These are phyloP conservation scores for Macadamia integrifolia DNA, from an alignment of 164 flowering plant species.

Conservation along the genomic window DNA sequence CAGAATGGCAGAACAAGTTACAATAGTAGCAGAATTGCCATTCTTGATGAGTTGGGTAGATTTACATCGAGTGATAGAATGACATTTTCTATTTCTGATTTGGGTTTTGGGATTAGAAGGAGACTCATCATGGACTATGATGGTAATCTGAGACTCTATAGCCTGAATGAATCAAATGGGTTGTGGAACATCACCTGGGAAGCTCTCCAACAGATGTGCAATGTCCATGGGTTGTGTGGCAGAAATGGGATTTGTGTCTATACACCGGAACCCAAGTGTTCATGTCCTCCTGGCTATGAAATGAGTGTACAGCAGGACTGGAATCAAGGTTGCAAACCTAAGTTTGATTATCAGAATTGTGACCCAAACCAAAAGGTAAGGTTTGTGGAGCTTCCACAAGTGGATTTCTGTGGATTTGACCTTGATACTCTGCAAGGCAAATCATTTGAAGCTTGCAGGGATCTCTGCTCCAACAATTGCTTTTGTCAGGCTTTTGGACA, in stretches of 20 bases:
- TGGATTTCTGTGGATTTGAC: not conserved
- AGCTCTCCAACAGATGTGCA: not conserved
- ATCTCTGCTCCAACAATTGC: not conserved
- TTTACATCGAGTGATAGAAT: slow-evolving; percentile 21
- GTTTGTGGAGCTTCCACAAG: slow-evolving; percentile 9
- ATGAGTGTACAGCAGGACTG: slow-evolving; percentile 6
- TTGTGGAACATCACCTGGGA: slow-evolving; percentile 8
- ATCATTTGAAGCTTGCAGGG: not conserved
- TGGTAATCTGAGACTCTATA: not conserved
- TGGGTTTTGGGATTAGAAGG: slow-evolving; percentile 5
- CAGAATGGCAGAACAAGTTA: slow-evolving; percentile 9
- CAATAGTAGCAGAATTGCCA: slow-evolving; percentile 21
- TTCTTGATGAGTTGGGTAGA: slow-evolving; percentile 13
- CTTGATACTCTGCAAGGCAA: not conserved
- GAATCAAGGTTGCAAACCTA: slow-evolving; percentile 28
- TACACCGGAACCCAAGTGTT: too few species aligned
- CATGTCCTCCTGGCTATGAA: not conserved
- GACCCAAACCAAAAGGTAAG: not conserved
- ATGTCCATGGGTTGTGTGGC: not conserved
- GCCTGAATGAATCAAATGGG: slow-evolving; percentile 1
- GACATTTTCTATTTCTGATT: slow-evolving; percentile 5
- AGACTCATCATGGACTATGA: slow-evolving; percentile 14
- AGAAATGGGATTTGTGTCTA: too few species aligned
- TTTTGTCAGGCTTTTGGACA: not conserved
- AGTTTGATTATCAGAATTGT: slow-evolving; percentile 8